Evolutionary conservation across 1,139 yeast genomes (phyloP), one percentile per base, ranked within the genome.

Genomic region (Meyerozyma elateridarum): DNA sequence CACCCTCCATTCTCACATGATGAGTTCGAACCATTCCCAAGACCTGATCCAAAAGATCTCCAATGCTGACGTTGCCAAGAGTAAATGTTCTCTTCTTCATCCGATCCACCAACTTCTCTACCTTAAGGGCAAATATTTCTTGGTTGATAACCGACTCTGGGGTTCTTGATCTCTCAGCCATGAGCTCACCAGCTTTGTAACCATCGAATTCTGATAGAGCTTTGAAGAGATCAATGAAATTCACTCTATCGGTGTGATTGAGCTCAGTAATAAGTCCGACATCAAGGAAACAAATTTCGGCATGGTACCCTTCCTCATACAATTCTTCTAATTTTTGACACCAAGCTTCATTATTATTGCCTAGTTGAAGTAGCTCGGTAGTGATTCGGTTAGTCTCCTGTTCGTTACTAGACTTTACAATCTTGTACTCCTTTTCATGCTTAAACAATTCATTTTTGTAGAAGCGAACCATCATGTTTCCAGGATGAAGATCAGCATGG

Each of bases 1-100:
- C 98, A 6, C 95, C 94, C 51, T 91, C 99, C 96, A 93, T 85
- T 51, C 96, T 72, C 14, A 91, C 98, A 55, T 93, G 99, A 54
- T 91, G 98, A 12, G 69, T 66, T 37, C 97, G 70, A 12, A 93
- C 97, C 96, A 91, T 88, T 2, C 79, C 67, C 38, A 91, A 68
- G 65, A 91, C 91, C 50, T 79, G 84, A 45, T 88, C 93, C 37
- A 91, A 64, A 38, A 93, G 66, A 51, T 89, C 97, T 3, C 97
- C 97, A 40, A 91, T 84, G 30, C 93, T 83, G 15, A 93, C 83
- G 34, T 87, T 84, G 0, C 98, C 98, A 35, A 91, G 64, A 0
- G 97, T 87, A 53, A 91, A 91, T 0, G 98, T 89, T 36, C 95
- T 69, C 51, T 82, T 75, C 51, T 85, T 87, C 54, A 91, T 85